Base-by-base conservation (phyloP, 441 rosid species). In the Adansonia gregorii region DNA sequence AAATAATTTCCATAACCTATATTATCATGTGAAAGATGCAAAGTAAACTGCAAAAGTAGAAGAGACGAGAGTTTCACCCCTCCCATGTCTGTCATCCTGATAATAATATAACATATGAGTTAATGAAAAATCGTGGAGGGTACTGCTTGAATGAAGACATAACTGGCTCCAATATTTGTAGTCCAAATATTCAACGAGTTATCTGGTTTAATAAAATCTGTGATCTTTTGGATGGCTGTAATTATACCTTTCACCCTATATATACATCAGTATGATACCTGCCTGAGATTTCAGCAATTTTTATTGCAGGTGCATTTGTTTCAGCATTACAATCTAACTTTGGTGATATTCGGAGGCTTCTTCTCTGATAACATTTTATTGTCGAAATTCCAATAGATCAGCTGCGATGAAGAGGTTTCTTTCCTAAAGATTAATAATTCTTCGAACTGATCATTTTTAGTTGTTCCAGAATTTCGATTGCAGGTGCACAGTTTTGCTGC, bases 261-360 rank as follows among this genome's bases (percentile, higher is more conserved):
- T 27, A 39, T n/a, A n/a, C 11, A 1, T 41, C 15, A 45, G 56
- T 31, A 46, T 43, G 69, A 39, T 66, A 14, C 49, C 31, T 17
- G 69, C 17, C 22, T 56, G 22, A 78, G 11, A 8, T 66, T 65
- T 65, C 54, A 60, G 63, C 71, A 20, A 59, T 19, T 73, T 52
- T 31, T 3, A 56, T 78, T 85, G 90, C 93, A 96, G 99, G 98
- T 85, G 93, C 90, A 39, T 93, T 96, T 81, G 77, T 96, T 46
- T 83, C 97, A 22, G 92, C 87, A 59, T 81, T 94, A 78, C 86
- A 89, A 39, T 80, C 92, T 15, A 93, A 93, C 87, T 96, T 96
- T 89, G 87, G 88, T 15, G 97, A 94, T 80, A 88, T 94, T 76
- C 84, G 81, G 76, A 92, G 95, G 83, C 98, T 94, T 60, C 89